Evolutionary conservation across 2,329 filamentous ascomycete genomes (phyloP), one percentile per base, ranked within the genome.

Genomic region (Epichloe baconii): DNA sequence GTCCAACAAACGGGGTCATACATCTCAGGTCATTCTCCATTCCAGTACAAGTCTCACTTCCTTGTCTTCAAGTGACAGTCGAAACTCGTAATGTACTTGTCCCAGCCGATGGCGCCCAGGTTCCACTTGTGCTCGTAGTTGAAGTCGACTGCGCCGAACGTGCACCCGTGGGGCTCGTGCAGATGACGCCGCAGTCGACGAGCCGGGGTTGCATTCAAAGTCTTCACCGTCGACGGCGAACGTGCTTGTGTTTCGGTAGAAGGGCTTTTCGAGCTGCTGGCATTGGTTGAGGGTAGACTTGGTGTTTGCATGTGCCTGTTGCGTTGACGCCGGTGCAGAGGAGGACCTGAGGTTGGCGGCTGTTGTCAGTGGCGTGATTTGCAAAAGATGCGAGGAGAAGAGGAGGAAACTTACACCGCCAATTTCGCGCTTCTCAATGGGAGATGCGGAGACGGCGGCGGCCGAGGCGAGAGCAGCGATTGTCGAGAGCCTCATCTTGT

Each of bases 111-210:
- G 31, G 63, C 64, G 26, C 66, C 62, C 48, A 78, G 58, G 58
- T 78, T 68, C 60, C 65, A 71, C 63, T 76, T 77, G 66, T 74
- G 51, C 51, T 64, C 58, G 58, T 71, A 73, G 54, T 61, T 56
- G 56, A 69, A 77, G 57, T 69, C 67, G 47, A 79, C 65, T 7
- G 66, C 58, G 37, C 75, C 76, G 53, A 75, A 68, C 0, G 75
- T 77, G 64, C 76, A 79, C 37, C 76, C 44, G 70, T 72, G 2
- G 74, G 74, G 45, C 74, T 76, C 4, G 49, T 71, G 67, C 75
- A 79, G 53, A 70, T 64, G 21, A 5, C 64, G 36, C 63, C 63
- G 59, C 76, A 78, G 23, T 59, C 51, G 49, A 59, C 57, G 7
- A 67, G 60, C 53, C 68, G 69, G 3, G 75, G 59, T 64, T 74